These are phyloP conservation scores for Colletotrichum coccodes DNA, from an alignment of 2,329 filamentous ascomycete genomes.

Conservation along the genomic window DNA sequence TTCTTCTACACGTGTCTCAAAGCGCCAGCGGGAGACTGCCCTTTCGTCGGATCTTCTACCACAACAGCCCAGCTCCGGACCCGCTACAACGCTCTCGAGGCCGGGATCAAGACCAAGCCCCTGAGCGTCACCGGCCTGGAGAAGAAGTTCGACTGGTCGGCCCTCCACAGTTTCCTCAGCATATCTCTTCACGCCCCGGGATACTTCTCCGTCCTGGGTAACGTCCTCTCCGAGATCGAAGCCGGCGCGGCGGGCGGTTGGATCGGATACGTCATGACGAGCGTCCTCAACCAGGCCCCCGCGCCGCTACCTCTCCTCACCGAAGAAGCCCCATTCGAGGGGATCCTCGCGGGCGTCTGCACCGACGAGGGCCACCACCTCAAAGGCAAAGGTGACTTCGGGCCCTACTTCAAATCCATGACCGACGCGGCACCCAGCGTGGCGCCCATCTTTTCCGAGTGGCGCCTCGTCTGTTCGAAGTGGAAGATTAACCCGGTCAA, in stretches of 20 bases:
- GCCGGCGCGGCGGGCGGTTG: background rate
- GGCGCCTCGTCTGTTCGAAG: slow-evolving; percentile 18
- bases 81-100: background rate
- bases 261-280: background rate
- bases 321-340: background rate
- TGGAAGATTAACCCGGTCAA: slow-evolving; percentile 17
- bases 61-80: background rate
- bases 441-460: slow-evolving; percentile 13
- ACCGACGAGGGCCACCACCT: slow-evolving; percentile 4
- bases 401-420: slow-evolving; percentile 11
- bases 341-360: slow-evolving; percentile 15
- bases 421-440: slow-evolving; percentile 15
- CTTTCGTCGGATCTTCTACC: background rate
- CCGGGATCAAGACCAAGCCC: background rate
- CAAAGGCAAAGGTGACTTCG: background rate
- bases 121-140: background rate
- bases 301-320: background rate
- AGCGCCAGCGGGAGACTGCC: background rate
- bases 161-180: background rate
- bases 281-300: background rate
- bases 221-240: slow-evolving; percentile 5
- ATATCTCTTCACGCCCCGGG: background rate
- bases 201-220: background rate
- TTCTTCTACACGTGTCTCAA: slow-evolving; percentile 14
- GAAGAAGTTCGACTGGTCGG: slow-evolving; percentile 19